phyloP scores from a whole-genome alignment of 768 basidiomycete species.

The Leucogyrophana mollusca region DNA sequence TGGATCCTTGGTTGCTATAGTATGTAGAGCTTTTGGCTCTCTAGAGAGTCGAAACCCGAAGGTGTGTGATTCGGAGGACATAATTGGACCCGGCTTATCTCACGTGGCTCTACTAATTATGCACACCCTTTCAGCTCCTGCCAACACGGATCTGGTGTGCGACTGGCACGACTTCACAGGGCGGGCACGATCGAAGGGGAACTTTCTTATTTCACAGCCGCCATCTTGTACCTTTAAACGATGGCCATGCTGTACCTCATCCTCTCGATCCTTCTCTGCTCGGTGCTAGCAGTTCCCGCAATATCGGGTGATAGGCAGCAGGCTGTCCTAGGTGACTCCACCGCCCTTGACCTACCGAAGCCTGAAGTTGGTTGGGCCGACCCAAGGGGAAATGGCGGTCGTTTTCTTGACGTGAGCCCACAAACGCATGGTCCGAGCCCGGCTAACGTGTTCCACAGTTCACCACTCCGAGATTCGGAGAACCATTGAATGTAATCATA shows the following conservation, averaged over 20 bases:
- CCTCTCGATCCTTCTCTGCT: conserved; percentile 11
- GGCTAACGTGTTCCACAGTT: conserved; percentile 42
- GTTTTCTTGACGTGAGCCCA: conserved; percentile 67
- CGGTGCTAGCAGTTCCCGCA: conserved; percentile 14
- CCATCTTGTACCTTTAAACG: background rate
- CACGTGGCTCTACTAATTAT: too few relatives aligned
- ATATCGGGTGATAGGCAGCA: conserved; percentile 13
- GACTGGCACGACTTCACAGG: conserved; percentile 8
- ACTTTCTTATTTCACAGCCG: background rate
- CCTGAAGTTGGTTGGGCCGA: conserved; percentile 51
- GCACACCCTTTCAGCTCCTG: too few relatives aligned
- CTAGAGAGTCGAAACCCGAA: too few relatives aligned
- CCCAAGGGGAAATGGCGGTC: conserved; percentile 71
- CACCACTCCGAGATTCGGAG: conserved; percentile 63
- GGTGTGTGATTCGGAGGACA: background rate
- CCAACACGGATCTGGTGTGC: conserved; percentile 27
- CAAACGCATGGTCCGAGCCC: background rate
- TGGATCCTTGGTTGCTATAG: background rate
- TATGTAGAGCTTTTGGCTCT: too few relatives aligned
- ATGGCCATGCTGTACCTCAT: conserved; percentile 14
- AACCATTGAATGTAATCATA: conserved; percentile 84
- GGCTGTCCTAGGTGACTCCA: conserved; percentile 1
- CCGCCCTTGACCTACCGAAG: conserved; percentile 14
- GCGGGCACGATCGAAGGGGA: background rate
- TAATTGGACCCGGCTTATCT: too few relatives aligned